A percentile compares a stretch with the other conserved stretches of the same genome.
Conservation (phyloP, 2,329 filamentous ascomycete genomes). For the Scolecobasidium constrictum region DNA sequence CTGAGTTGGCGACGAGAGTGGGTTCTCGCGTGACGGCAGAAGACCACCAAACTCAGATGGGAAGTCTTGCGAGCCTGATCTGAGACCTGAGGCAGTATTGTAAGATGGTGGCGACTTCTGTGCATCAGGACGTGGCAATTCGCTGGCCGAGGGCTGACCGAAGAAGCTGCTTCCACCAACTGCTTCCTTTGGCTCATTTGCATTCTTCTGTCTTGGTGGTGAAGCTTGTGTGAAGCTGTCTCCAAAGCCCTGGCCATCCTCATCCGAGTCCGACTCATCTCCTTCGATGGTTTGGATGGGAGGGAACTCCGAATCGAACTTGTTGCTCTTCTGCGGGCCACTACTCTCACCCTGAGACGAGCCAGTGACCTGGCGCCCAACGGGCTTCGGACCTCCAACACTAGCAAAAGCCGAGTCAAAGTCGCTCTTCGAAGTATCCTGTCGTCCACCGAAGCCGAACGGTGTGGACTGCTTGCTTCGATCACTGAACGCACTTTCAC, state of each 20-base stretch:
- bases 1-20: slow-evolving; percentile 26
- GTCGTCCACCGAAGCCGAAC: slow-evolving; percentile 20
- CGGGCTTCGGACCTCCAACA: slow-evolving; percentile 48
- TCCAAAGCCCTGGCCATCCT: slow-evolving; percentile 73
- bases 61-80: slow-evolving; percentile 25
- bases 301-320: slow-evolving; percentile 72
- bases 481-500: slow-evolving; percentile 36
- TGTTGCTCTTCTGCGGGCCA: slow-evolving; percentile 26
- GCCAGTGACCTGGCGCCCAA: slow-evolving; percentile 27
- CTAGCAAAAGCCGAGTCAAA: slow-evolving; percentile 79
- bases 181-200: slow-evolving; percentile 14
- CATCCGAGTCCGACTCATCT: slow-evolving; percentile 63
- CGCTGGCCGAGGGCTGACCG: slow-evolving; percentile 22
- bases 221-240: slow-evolving; percentile 74
- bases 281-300: slow-evolving; percentile 72
- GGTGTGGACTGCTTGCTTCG: slow-evolving; percentile 32
- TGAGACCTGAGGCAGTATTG: slow-evolving; percentile 18
- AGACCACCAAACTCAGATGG: slow-evolving; percentile 45
- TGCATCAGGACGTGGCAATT: slow-evolving; percentile 41
- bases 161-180: slow-evolving; percentile 18
- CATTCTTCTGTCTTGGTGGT: slow-evolving; percentile 23
- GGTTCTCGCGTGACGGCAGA: slow-evolving; percentile 44
- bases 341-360: slow-evolving; percentile 20
- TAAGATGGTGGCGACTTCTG: slow-evolving; percentile 50
- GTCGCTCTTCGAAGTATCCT: slow-evolving; percentile 53